Conservation (phyloP, 805 yeast species). For the Yamadazyma philogaea region DNA sequence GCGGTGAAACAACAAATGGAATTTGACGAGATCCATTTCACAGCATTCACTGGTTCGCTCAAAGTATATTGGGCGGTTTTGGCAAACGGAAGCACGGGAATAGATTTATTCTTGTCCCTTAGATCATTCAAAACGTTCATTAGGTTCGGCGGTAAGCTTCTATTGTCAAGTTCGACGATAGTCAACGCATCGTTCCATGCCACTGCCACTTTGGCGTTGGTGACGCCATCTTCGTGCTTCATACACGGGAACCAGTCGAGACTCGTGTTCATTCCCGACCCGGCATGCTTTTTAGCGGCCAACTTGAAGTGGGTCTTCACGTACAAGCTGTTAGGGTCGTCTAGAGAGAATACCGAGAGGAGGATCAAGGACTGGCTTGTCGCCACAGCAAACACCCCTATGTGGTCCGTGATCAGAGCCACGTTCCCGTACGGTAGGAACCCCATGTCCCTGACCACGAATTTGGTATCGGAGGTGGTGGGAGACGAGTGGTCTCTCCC, state of each 20-base stretch:
- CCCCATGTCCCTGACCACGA: constrained; percentile 30
- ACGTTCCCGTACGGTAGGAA: constrained; percentile 61
- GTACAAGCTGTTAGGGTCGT: constrained; percentile 22
- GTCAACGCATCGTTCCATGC: constrained; percentile 65
- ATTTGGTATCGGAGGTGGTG: constrained; percentile 13
- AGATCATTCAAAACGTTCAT: constrained; percentile 24
- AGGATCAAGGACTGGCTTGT: constrained; percentile 50
- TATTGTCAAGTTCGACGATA: constrained; percentile 47
- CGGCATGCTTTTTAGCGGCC: constrained; percentile 19
- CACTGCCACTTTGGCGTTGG: constrained; percentile 54
- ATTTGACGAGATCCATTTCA: constrained; percentile 51
- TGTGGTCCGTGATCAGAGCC: constrained; percentile 50
- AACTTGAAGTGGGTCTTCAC: constrained; percentile 52
- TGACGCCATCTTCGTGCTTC: constrained; percentile 21
- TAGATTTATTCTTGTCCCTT: constrained; percentile 37
- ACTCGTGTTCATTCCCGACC: constrained; percentile 17
- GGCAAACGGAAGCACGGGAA: constrained; percentile 25
- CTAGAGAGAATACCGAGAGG: constrained; percentile 50
- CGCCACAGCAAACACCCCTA: constrained; percentile 61
- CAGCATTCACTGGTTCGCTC: constrained; percentile 14
- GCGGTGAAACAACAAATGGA: constrained; percentile 21
- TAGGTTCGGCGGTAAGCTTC: constrained; percentile 31
- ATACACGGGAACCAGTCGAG: constrained; percentile 63
- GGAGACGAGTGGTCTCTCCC: constrained; percentile 43
- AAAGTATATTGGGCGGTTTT: constrained; percentile 2